Conservation (phyloP, 2,329 filamentous ascomycete species). For the Periglandula ipomoeae region DNA sequence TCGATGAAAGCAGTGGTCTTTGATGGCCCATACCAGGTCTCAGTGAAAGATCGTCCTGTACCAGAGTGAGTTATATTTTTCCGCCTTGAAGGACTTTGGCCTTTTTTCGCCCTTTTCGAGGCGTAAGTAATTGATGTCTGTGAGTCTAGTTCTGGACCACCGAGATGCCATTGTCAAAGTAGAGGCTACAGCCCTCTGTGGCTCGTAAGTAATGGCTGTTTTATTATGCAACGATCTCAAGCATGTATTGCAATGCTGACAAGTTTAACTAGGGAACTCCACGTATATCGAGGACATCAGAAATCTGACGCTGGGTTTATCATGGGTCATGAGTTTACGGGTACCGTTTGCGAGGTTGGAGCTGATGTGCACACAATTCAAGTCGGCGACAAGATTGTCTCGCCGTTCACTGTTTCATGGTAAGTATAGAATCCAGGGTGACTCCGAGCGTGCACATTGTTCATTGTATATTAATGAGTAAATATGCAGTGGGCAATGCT, state of each 20-base stretch:
- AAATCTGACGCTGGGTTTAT: slow-evolving; percentile 53
- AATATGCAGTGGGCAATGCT: slow-evolving; percentile 50
- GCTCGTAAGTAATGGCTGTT: slow-evolving; percentile 56
- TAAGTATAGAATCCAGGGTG: slow-evolving; percentile 25
- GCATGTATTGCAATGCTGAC: background rate
- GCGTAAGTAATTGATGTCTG: background rate
- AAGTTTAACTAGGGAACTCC: slow-evolving; percentile 55
- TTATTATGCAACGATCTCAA: too few relatives aligned
- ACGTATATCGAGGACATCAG: slow-evolving; percentile 78
- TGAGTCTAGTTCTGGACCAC: slow-evolving; percentile 49
- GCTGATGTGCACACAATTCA: slow-evolving; percentile 57
- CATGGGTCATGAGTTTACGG: slow-evolving; percentile 84
- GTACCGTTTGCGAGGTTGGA: slow-evolving; percentile 60
- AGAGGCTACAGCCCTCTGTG: slow-evolving; percentile 74
- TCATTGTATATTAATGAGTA: background rate
- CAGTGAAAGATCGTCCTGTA: slow-evolving; percentile 69
- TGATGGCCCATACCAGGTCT: slow-evolving; percentile 66
- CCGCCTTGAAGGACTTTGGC: background rate
- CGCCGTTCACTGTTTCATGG: slow-evolving; percentile 77
- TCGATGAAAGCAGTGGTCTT: slow-evolving; percentile 89
- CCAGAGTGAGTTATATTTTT: slow-evolving; percentile 39
- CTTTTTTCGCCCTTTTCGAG: too few relatives aligned
- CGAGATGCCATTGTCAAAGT: slow-evolving; percentile 79
- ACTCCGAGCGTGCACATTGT: background rate
- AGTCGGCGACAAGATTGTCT: slow-evolving; percentile 69